A percentile compares a stretch with the other conserved stretches of the same genome.
These are phyloP conservation scores for Fusarium sp. DNA, from an alignment of 2,329 filamentous ascomycete genomes.

Conservation along the genomic window DNA sequence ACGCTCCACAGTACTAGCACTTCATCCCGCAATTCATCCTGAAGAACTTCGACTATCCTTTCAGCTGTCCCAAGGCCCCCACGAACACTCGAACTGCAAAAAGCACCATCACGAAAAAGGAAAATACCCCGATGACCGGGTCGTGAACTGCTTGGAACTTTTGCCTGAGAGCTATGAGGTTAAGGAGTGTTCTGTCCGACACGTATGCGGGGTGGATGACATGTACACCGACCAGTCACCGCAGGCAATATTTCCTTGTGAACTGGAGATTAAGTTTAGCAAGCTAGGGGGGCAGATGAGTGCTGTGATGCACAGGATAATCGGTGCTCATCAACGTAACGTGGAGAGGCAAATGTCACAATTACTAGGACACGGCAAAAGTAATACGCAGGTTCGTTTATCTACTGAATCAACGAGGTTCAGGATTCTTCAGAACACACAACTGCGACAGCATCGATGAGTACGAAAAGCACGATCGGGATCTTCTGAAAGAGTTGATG, in stretches of 20 bases:
- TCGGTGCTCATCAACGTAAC: background rate
- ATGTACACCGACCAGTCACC: background rate
- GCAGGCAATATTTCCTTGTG: rapidly evolving
- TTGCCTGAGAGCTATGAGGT: rapidly evolving
- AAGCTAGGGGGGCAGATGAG: background rate
- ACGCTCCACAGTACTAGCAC: background rate
- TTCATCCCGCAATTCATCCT: background rate
- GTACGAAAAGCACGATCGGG: rapidly evolving
- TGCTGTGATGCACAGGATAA: background rate
- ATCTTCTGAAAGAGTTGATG: background rate
- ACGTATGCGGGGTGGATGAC: background rate
- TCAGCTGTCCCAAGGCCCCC: background rate
- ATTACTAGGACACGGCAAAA: background rate
- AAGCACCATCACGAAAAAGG: background rate
- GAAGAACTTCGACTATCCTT: background rate
- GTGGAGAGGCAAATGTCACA: background rate
- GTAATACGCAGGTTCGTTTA: background rate
- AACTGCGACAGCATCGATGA: background rate
- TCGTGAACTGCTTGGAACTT: background rate
- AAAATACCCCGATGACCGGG: background rate
- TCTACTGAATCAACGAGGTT: background rate
- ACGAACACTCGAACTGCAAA: no score
- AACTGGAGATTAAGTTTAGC: rapidly evolving
- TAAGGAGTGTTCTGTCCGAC: background rate
- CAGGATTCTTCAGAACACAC: background rate